Evolutionary conservation across 352 stramenopile species (phyloP), one percentile per base, ranked within the genome.

Genomic region (Globisporangium rhizosaccharum): DNA sequence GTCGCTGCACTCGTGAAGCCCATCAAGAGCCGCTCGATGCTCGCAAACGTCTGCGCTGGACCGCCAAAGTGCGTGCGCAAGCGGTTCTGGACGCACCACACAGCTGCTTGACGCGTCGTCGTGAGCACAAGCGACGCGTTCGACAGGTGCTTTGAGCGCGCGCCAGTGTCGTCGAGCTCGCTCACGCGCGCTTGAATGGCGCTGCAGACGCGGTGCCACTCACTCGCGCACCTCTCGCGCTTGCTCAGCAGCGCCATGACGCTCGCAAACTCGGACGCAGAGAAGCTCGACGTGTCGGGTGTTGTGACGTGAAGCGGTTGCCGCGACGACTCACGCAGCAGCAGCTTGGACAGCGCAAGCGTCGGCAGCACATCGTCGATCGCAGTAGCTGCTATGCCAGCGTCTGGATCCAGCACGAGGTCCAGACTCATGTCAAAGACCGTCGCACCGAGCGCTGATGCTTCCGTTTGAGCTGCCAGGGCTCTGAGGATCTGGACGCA

Each of bases 41-140:
- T 76, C 7, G 77, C 75, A 73, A 95, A 93, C 25, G 71, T 90
- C 56, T 90, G 76, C 42, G 81, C 75, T 42, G 85, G 80, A 3
- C 79, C 80, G 39, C 85, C 85, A 54, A 91, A 83, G 57, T 88
- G 77, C 4, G 85, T 92, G 15, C 85, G 79, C 33, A 95, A 63
- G 47, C 85, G 72, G 51, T 82, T 84, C 15, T 88, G 70, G 20
- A 92, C 68, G 45, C 82, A 87, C 82, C 84, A 95, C 17, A 53
- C 65, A 18, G 83, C 80, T 25, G 78, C 74, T 72, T 87, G 68
- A 11, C 65, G 73, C 26, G 89, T 66, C 26, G 65, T 71, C 51
- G 42, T 55, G 7, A 72, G 33, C 17, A 84, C 14, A 2, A 76
- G 45, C 30, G 57, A 61, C 0, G 66, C 61, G 53, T 71, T 75